These are phyloP conservation scores for Penicillium psychrosexuale DNA, from an alignment of 2,329 filamentous ascomycete species.

Conservation along the genomic window DNA sequence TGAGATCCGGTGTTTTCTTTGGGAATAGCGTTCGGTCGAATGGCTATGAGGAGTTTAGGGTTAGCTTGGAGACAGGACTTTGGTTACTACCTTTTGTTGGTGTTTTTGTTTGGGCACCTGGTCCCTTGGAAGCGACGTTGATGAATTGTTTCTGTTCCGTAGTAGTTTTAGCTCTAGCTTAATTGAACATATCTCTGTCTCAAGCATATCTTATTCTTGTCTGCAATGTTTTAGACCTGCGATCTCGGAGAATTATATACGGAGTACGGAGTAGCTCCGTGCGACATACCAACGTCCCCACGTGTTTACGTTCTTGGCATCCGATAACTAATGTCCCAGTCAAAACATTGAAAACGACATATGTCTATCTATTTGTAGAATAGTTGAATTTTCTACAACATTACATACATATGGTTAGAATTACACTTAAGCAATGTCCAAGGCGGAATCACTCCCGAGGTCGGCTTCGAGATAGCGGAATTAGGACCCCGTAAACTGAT, in stretches of 20 bases:
- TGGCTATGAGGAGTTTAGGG: conserved; percentile 21
- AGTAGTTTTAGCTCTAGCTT: conserved; percentile 17
- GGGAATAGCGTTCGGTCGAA: conserved; percentile 8
- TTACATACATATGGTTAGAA: neutral
- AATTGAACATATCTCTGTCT: conserved; percentile 21
- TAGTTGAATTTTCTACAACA: neutral
- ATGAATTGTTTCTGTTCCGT: conserved; percentile 4
- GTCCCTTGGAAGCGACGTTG: conserved; percentile 8
- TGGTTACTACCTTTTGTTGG: conserved; percentile 10
- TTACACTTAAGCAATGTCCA: neutral
- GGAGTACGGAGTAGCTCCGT: neutral
- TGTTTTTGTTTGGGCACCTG: conserved; percentile 4
- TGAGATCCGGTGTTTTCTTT: conserved; percentile 21
- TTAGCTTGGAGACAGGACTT: conserved; percentile 13
- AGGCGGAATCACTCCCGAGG: neutral
- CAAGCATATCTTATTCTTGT: neutral
- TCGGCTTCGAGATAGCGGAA: neutral
- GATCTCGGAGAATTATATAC: neutral
- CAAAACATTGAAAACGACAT: neutral
- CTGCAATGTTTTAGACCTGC: neutral
- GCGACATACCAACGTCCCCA: neutral
- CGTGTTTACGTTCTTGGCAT: neutral
- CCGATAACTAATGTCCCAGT: neutral
- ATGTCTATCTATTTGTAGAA: neutral
- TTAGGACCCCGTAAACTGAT: conserved; percentile 8